Percentiles rank a stretch among this genome's conserved stretches.
These are phyloP conservation scores for Yamadazyma oceani DNA, from an alignment of 1,139 yeast species.

Conservation along the genomic window DNA sequence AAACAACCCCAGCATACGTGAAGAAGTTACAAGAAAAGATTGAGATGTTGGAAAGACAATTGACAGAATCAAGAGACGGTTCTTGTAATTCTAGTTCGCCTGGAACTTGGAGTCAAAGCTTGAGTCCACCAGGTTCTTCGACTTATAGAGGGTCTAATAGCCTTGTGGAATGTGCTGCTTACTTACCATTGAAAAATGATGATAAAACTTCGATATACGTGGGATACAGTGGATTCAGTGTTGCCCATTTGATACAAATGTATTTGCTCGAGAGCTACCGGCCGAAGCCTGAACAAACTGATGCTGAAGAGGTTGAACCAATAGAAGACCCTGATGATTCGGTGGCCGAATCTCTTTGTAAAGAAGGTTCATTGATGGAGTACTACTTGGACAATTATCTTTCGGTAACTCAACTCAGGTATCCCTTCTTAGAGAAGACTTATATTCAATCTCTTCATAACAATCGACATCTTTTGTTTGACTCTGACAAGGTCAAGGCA, in stretches of 20 bases:
- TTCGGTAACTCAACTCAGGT: constrained; percentile 8
- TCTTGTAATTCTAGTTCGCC: too few species aligned
- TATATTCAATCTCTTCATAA: constrained; percentile 7
- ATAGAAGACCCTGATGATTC: constrained; percentile 1
- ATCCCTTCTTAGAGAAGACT: constrained; percentile 9
- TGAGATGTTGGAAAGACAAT: constrained; percentile 4
- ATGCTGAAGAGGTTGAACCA: background rate
- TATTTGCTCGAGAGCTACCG: constrained; percentile 6
- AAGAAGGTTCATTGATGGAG: constrained; percentile 4
- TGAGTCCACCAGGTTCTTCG: background rate
- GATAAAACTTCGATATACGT: constrained; percentile 9
- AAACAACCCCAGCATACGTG: constrained; percentile 5
- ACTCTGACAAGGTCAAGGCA: background rate
- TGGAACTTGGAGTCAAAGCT: background rate
- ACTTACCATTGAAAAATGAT: constrained; percentile 12
- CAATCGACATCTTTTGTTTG: background rate
- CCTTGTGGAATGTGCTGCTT: constrained; percentile 12
- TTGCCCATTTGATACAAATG: constrained; percentile 11
- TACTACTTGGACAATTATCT: constrained; percentile 11
- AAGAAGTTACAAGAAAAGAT: constrained; percentile 7
- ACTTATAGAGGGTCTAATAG: constrained; percentile 1
- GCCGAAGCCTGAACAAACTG: background rate
- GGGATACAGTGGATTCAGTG: constrained; percentile 8
- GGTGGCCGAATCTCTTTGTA: constrained; percentile 2
- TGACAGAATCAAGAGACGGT: constrained; percentile 1